A percentile compares a stretch with the other conserved stretches of the same genome.
Evolutionary conservation across 495 filamentous ascomycete species (phyloP).

Genomic region (Bathelium albidoporum): DNA sequence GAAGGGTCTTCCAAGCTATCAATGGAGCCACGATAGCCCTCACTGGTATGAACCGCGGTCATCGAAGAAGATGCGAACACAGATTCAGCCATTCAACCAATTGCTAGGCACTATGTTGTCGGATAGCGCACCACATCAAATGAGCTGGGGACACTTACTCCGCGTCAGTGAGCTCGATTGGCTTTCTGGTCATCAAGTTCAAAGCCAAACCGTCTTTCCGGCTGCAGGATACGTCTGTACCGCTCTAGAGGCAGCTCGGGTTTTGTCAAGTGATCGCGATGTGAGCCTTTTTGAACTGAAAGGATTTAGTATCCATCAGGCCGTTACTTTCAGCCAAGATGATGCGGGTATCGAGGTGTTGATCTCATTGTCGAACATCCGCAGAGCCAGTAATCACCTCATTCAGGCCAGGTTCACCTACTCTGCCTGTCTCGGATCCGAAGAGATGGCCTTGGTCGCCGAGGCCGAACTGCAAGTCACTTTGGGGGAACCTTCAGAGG

Average conservation of each 20-base stretch:
- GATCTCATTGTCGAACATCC: neutral
- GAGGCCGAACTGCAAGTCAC: neutral
- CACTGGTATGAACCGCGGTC: neutral
- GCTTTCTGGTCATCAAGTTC: conserved; percentile 33
- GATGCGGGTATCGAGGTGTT: neutral
- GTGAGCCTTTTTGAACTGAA: neutral
- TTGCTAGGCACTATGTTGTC: neutral
- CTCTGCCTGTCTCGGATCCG: neutral
- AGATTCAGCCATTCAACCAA: neutral
- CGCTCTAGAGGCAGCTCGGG: conserved; percentile 9
- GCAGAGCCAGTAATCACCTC: neutral
- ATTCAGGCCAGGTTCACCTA: neutral
- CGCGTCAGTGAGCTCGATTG: conserved; percentile 30
- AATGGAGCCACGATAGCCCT: conserved; percentile 7
- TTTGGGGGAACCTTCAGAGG: neutral
- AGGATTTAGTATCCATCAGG: neutral
- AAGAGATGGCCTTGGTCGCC: neutral
- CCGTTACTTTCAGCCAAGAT: neutral
- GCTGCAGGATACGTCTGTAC: conserved; percentile 12
- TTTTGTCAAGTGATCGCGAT: neutral
- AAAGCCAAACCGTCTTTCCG: conserved; percentile 25
- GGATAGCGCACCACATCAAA: neutral
- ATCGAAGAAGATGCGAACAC: neutral
- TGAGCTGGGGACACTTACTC: neutral
- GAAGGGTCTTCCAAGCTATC: conserved; percentile 1